phyloP scores from a whole-genome alignment of 148 eudicot species.

The Fallopia convolvulus region DNA sequence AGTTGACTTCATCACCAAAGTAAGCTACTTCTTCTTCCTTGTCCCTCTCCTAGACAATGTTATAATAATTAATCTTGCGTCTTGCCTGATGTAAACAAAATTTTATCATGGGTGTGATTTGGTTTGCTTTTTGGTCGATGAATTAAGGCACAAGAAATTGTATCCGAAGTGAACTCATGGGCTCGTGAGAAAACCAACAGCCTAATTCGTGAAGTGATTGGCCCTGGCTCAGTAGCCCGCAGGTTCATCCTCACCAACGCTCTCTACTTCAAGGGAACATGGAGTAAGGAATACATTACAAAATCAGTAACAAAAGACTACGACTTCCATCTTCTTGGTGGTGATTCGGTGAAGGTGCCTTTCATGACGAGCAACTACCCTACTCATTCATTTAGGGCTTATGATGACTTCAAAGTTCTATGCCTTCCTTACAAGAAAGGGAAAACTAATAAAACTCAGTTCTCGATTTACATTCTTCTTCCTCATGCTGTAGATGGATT shows the following conservation, averaged over 20 bases:
- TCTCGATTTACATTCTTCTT: constrained; percentile 67
- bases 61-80: background rate
- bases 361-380: constrained; percentile 67
- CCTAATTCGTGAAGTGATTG: constrained; percentile 62
- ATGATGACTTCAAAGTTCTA: constrained; percentile 65
- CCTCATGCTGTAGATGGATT: constrained; percentile 67
- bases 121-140: background rate
- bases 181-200: constrained; percentile 69
- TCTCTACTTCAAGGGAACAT: constrained; percentile 73
- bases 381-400: constrained; percentile 32
- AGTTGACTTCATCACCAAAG: constrained; percentile 71
- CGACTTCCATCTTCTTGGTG: constrained; percentile 59
- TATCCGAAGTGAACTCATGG: constrained; percentile 62
- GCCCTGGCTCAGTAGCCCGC: constrained; percentile 49
- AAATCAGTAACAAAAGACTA: constrained; percentile 39
- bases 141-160: constrained; percentile 49
- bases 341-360: constrained; percentile 52
- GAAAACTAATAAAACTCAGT: constrained; percentile 43
- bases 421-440: constrained; percentile 60
- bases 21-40: constrained; percentile 12
- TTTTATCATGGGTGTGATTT: background rate
- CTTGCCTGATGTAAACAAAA: background rate
- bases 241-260: constrained; percentile 76
- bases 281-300: constrained; percentile 49
- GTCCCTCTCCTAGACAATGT: too few relatives aligned